phyloP scores from a whole-genome alignment of 106 monocot species.

The Dactylorhiza incarnata region DNA sequence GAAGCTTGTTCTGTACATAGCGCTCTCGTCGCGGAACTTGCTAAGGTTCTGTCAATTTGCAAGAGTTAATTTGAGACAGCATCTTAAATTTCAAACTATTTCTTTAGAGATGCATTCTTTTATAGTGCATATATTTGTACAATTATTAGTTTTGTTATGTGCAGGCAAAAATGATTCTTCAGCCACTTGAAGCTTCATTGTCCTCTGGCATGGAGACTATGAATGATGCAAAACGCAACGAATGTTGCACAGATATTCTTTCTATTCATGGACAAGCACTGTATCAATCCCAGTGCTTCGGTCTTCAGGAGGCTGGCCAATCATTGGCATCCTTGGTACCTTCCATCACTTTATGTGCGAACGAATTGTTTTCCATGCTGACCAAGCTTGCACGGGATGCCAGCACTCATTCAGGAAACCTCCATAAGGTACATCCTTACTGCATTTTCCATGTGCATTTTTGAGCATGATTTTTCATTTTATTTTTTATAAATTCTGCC shows the following conservation, averaged over 20 bases:
- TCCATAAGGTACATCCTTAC: slow-evolving; percentile 59
- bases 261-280: slow-evolving; percentile 73
- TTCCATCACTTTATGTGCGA: slow-evolving; percentile 36
- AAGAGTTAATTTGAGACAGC: not conserved
- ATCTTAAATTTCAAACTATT: not conserved
- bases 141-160: not conserved
- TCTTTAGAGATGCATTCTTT: not conserved
- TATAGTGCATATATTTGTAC: not conserved
- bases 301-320: slow-evolving; percentile 59
- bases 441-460: not conserved
- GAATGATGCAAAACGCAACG: slow-evolving; percentile 41
- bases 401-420: slow-evolving; percentile 81
- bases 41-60: slow-evolving; percentile 41
- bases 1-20: slow-evolving; percentile 62
- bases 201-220: slow-evolving; percentile 51
- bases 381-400: slow-evolving; percentile 73
- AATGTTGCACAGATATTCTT: slow-evolving; percentile 32
- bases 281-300: slow-evolving; percentile 59
- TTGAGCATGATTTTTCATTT: too few species aligned
- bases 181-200: slow-evolving; percentile 80
- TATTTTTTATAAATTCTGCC: too few species aligned
- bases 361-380: slow-evolving; percentile 59
- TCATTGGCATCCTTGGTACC: slow-evolving; percentile 54
- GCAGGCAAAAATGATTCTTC: slow-evolving; percentile 64
- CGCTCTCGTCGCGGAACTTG: slow-evolving; percentile 55